A percentile compares a stretch with the other conserved stretches of the same genome.
Conservation (phyloP, 768 basidiomycete genomes). For the Lentinula guzmanii region DNA sequence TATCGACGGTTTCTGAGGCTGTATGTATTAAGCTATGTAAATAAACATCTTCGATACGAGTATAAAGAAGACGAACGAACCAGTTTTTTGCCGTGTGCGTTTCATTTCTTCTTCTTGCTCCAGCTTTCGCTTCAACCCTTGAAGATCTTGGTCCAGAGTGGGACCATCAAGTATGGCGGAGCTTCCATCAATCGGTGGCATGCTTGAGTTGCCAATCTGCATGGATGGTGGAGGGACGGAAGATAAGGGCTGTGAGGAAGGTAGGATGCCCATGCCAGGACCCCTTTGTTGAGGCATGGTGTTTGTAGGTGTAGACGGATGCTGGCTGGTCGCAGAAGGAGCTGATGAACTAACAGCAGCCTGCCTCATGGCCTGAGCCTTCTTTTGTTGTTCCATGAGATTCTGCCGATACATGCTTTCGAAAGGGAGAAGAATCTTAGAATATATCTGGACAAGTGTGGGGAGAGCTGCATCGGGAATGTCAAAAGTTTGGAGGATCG, state of each 20-base stretch:
- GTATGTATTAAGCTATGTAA: conserved; percentile 10
- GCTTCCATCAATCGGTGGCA: not conserved
- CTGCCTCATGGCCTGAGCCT: conserved; percentile 39
- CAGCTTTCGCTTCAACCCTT: conserved; percentile 68
- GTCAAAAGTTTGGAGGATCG: conserved; percentile 46
- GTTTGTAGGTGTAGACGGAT: conserved; percentile 10
- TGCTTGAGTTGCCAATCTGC: conserved; percentile 6
- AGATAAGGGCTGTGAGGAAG: not conserved
- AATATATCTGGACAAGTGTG: conserved; percentile 42
- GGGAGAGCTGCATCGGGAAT: conserved; percentile 39
- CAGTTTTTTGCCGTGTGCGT: conserved; percentile 66
- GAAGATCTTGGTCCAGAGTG: conserved; percentile 53
- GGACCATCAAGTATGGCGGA: not conserved
- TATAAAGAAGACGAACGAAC: conserved; percentile 30
- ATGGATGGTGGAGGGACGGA: conserved; percentile 2
- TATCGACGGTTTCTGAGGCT: conserved; percentile 41
- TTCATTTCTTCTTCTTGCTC: conserved; percentile 67
- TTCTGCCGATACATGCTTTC: conserved; percentile 67
- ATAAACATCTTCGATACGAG: conserved; percentile 14
- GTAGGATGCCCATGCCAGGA: not conserved
- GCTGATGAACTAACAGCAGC: conserved; percentile 21
- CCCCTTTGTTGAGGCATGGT: conserved; percentile 1
- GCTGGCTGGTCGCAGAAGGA: conserved; percentile 17
- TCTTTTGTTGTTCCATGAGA: conserved; percentile 53
- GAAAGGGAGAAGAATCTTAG: conserved; percentile 58